Percentiles rank a stretch among this genome's conserved stretches.
These are phyloP conservation scores for Parascedosporium putredinis DNA, from an alignment of 2,329 filamentous ascomycete species.

Conservation along the genomic window DNA sequence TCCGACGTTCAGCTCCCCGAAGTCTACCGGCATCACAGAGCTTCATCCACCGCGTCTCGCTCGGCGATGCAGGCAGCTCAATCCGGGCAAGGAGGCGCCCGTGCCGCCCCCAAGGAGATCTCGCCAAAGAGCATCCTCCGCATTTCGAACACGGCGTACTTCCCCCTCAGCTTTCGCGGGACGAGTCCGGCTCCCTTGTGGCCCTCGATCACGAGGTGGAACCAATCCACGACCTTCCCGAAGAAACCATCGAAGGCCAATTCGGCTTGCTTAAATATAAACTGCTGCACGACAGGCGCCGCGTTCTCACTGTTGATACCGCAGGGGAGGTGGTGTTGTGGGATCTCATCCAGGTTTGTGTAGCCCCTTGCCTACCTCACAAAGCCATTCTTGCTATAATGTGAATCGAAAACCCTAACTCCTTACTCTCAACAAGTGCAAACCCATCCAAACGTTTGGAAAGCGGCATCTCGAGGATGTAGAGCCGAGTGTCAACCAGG, in stretches of 20 bases:
- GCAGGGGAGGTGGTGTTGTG: slow-evolving; percentile 90
- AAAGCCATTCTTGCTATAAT: neutral
- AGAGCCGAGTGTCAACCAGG: slow-evolving; percentile 73
- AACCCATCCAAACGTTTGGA: slow-evolving; percentile 82
- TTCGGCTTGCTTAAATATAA: slow-evolving; percentile 91
- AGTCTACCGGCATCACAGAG: slow-evolving; percentile 36
- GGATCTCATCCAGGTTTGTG: slow-evolving; percentile 73
- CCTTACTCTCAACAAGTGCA: slow-evolving; percentile 47
- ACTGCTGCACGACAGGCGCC: slow-evolving; percentile 79
- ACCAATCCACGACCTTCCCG: slow-evolving; percentile 57
- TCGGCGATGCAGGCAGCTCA: slow-evolving; percentile 25
- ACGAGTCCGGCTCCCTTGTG: slow-evolving; percentile 28
- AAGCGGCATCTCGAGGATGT: slow-evolving; percentile 93
- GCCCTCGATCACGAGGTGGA: slow-evolving; percentile 26
- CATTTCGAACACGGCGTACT: slow-evolving; percentile 73
- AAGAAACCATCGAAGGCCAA: slow-evolving; percentile 85
- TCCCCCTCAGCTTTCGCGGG: slow-evolving; percentile 51
- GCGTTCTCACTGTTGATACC: slow-evolving; percentile 85
- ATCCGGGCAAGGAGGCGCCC: neutral
- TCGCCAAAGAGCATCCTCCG: slow-evolving; percentile 71
- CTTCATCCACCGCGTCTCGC: slow-evolving; percentile 30
- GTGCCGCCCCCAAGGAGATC: neutral
- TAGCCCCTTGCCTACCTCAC: neutral
- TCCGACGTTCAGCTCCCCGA: slow-evolving; percentile 57
- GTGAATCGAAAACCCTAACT: neutral